These are phyloP conservation scores for Diatrype stigma DNA, from an alignment of 2,329 filamentous ascomycete species.

Conservation along the genomic window DNA sequence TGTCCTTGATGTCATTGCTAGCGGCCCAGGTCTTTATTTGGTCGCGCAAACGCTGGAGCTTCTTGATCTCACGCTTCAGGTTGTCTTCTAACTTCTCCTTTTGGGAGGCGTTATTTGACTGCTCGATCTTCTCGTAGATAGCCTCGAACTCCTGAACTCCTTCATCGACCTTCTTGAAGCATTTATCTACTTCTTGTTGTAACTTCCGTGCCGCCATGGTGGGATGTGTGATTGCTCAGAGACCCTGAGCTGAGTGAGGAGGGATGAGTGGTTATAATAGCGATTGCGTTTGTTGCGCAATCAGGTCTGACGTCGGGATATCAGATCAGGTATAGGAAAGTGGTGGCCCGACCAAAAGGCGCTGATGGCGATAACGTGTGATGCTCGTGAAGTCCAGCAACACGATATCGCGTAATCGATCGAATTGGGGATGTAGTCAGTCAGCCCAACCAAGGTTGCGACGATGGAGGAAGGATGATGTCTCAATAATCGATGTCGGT, in stretches of 20 bases:
- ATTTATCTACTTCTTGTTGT: constrained; percentile 97
- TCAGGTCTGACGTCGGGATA: neutral
- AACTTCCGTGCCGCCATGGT: constrained; percentile 93
- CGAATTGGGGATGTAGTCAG: neutral
- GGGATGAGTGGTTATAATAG: neutral
- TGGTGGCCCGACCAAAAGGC: neutral
- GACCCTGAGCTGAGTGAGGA: constrained; percentile 8
- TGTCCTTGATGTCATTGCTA: constrained; percentile 99
- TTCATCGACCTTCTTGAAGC: constrained; percentile 97
- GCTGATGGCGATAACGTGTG: neutral
- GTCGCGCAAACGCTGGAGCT: constrained; percentile 92
- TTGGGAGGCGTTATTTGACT: constrained; percentile 86
- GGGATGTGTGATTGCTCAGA: constrained; percentile 20
- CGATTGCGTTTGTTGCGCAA: too few species aligned
- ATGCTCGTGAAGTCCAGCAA: neutral
- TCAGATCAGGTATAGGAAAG: neutral
- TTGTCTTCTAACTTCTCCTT: constrained; percentile 98
- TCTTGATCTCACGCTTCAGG: constrained; percentile 99
- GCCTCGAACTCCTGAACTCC: constrained; percentile 87
- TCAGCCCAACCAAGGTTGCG: neutral
- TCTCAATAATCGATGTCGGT: neutral
- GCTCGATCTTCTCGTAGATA: constrained; percentile 97
- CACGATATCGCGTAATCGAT: neutral
- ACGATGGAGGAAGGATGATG: neutral
- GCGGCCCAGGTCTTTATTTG: constrained; percentile 99